A percentile compares a stretch with the other conserved stretches of the same genome.
Evolutionary conservation across 1,284 basidiomycete genomes (phyloP).

Genomic region (Leccinum fuscescens): DNA sequence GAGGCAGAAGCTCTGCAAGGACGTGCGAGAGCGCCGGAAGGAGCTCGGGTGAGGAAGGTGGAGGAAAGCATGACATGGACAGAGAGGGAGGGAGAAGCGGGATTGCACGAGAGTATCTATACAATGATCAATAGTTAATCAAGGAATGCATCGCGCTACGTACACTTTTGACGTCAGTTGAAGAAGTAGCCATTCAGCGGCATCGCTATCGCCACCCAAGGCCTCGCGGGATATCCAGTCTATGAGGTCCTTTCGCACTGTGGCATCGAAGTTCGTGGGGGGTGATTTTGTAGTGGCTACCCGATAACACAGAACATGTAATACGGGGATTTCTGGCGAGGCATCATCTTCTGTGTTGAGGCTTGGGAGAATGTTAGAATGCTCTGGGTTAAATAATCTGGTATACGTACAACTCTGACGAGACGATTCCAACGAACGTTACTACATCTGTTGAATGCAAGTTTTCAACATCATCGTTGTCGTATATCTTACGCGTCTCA

Average conservation of each 20-base stretch:
- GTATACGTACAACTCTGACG: conserved; percentile 58
- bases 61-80: conserved; percentile 61
- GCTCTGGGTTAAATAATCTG: background rate
- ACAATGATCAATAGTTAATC: conserved; percentile 4
- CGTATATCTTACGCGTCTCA: conserved; percentile 52
- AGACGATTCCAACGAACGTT: conserved; percentile 70
- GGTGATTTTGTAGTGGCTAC: conserved; percentile 10
- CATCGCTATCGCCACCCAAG: conserved; percentile 64
- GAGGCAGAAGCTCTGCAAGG: conserved; percentile 57
- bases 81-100: conserved; percentile 69
- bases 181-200: conserved; percentile 79
- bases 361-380: conserved; percentile 29
- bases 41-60: conserved; percentile 34
- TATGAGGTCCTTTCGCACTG: conserved; percentile 53
- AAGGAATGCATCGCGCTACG: conserved; percentile 26
- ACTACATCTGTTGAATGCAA: conserved; percentile 59
- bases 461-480: conserved; percentile 38
- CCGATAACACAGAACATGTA: conserved; percentile 67
- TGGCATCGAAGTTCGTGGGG: conserved; percentile 6
- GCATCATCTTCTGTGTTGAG: conserved; percentile 38
- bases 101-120: conserved; percentile 66
- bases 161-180: conserved; percentile 67
- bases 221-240: conserved; percentile 69
- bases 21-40: conserved; percentile 49
- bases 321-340: conserved; percentile 50